Base-by-base conservation (phyloP, 176 grass and related monocot species). In the Oryza nivara region DNA sequence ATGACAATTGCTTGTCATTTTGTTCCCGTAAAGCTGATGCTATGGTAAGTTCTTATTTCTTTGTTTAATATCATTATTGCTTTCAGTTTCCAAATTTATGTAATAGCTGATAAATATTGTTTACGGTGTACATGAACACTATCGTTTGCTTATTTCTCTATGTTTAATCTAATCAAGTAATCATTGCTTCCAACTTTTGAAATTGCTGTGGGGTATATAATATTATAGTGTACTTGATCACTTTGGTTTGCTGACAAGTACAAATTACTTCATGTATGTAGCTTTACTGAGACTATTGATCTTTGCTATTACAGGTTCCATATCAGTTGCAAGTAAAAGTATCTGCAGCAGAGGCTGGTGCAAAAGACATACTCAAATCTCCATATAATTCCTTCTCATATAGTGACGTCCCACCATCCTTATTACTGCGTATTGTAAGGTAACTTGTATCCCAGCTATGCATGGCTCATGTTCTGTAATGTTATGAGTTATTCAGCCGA, bases 381-480 rank as follows among this genome's bases (percentile, higher is more conserved):
- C 91, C 85, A 77, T 97, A 97, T 83, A 88, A 65, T 80, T 71
- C 25, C 70, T 97, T 91, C 85, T 97, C 79, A 34, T 95, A 95
- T 90, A 86, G 74, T 63, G 65, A 87, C 86, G 77, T 93, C 82
- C 84, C 84, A 32, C 26, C 44, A 61, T 88, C 92, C 25, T 93
- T 61, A 84, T 87, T 91, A 89, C 87, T 71, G 20, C 69, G 85
- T 75, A 85, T 93, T 28, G 67, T 93, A 76, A 86, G 95, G 95
- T 98, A 91, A 86, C 9, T 40, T 16, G 7, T 16, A 56, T 34
- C 47, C 69, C 48, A 85, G 26, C 44, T 38, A 54, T 70, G 19
- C 41, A 63, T 51, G 67, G 43, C 65, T 81, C 77, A 19, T 66
- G 52, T 84, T 82, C 40, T 86, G 32, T 88, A 72, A 54, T 61